Conservation (phyloP, 306 rosid species). For the Quercus bicolor region DNA sequence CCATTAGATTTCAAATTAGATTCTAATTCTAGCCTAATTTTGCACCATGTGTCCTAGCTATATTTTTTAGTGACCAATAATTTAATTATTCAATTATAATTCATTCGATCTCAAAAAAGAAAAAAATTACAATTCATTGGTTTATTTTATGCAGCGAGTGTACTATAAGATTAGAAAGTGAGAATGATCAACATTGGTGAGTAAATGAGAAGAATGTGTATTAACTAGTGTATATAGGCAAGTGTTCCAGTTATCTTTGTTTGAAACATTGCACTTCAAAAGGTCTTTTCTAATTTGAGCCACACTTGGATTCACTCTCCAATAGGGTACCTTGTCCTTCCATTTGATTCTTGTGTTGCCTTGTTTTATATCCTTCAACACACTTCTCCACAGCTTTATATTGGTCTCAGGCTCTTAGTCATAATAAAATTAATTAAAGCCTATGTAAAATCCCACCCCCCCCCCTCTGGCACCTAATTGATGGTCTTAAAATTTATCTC, state of each 20-base stretch:
- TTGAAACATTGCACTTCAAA: conserved; percentile 65
- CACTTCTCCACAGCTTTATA: conserved; percentile 60
- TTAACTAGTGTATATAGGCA: conserved; percentile 49
- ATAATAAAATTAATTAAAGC: conserved; percentile 11
- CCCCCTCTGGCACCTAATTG: too few relatives aligned
- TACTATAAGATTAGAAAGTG: neutral
- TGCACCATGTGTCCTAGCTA: too few relatives aligned
- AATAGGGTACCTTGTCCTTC: conserved; percentile 73
- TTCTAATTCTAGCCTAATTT: too few relatives aligned
- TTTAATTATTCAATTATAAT: too few relatives aligned
- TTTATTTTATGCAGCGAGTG: too few relatives aligned
- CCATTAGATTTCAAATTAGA: too few relatives aligned
- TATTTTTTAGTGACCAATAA: too few relatives aligned
- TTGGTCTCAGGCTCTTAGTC: conserved; percentile 57
- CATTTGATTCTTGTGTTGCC: conserved; percentile 65
- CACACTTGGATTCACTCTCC: conserved; percentile 80
- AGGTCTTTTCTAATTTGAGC: conserved; percentile 55
- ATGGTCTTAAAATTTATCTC: too few relatives aligned
- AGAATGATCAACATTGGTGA: neutral
- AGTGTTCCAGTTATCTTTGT: conserved; percentile 57
- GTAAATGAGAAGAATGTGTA: neutral
- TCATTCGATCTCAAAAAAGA: too few relatives aligned
- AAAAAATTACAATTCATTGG: too few relatives aligned
- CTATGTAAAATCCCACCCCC: too few relatives aligned
- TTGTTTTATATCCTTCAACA: conserved; percentile 49